Evolutionary conservation across 2,329 filamentous ascomycete species (phyloP).

Genomic region (Fusarium vanettenii): DNA sequence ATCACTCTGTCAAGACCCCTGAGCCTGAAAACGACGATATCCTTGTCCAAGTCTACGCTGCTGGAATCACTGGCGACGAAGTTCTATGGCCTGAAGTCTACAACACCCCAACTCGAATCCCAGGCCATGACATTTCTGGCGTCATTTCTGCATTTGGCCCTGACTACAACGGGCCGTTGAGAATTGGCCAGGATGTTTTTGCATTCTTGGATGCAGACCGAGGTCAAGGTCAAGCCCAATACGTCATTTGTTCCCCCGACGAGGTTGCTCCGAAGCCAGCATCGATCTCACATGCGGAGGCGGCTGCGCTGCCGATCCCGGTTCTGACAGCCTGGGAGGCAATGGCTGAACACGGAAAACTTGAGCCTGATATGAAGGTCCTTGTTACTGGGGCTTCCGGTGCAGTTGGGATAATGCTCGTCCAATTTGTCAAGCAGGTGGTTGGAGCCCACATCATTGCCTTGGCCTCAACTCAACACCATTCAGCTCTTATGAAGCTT

Average conservation of each 20-base stretch:
- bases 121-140: slow-evolving; percentile 52
- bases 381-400: slow-evolving; percentile 18
- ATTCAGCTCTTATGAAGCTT: slow-evolving; percentile 25
- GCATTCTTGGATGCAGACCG: neutral
- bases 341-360: neutral
- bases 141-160: slow-evolving; percentile 39
- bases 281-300: neutral
- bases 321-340: slow-evolving; percentile 24
- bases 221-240: slow-evolving; percentile 12
- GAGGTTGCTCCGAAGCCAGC: slow-evolving; percentile 13
- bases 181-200: neutral
- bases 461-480: slow-evolving; percentile 42
- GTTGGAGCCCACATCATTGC: slow-evolving; percentile 41
- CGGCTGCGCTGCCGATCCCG: slow-evolving; percentile 13
- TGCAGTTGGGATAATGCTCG: slow-evolving; percentile 34
- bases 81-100: slow-evolving; percentile 50
- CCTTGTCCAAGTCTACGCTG: slow-evolving; percentile 47
- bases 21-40: slow-evolving; percentile 30
- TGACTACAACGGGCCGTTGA: neutral
- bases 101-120: slow-evolving; percentile 42
- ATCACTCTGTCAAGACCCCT: slow-evolving; percentile 29
- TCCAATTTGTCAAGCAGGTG: slow-evolving; percentile 44
- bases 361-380: neutral
- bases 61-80: slow-evolving; percentile 51
- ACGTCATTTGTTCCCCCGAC: neutral